phyloP scores from a whole-genome alignment of 805 yeast genomes.

The Teunomyces lycoperdinae region DNA sequence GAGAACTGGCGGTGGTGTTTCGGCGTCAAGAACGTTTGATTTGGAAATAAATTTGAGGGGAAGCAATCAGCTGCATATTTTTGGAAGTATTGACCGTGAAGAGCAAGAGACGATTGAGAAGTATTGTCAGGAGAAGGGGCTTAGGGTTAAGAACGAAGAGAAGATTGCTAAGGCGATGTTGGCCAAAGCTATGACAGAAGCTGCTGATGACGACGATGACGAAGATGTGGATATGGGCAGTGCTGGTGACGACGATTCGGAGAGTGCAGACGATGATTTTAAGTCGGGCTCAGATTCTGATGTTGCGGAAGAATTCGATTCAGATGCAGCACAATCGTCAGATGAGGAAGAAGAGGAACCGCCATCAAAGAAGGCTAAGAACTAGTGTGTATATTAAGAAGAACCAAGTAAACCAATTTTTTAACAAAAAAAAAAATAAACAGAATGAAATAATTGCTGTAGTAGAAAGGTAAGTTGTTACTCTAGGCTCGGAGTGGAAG shows the following conservation, averaged over 20 bases:
- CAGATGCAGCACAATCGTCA: constrained; percentile 43
- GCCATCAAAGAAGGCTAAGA: constrained; percentile 16
- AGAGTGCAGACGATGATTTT: constrained; percentile 86
- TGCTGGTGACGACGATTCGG: constrained; percentile 72
- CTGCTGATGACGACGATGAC: constrained; percentile 51
- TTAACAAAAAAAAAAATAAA: neutral
- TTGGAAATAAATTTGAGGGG: constrained; percentile 71
- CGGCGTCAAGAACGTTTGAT: constrained; percentile 89
- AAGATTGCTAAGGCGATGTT: constrained; percentile 80
- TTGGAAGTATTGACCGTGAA: constrained; percentile 85
- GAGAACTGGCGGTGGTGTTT: constrained; percentile 74
- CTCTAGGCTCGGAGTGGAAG: neutral
- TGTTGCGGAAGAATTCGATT: constrained; percentile 81
- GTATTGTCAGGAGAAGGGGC: constrained; percentile 72
- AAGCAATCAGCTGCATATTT: constrained; percentile 66
- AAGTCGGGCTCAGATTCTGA: constrained; percentile 61
- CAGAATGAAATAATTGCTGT: neutral
- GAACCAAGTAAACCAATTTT: neutral
- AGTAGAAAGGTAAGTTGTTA: neutral
- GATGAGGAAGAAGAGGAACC: constrained; percentile 18
- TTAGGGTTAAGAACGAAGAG: constrained; percentile 84
- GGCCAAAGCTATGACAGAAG: constrained; percentile 69
- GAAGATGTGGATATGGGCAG: constrained; percentile 58
- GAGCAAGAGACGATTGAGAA: constrained; percentile 80
- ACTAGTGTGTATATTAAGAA: constrained; percentile 5